Evolutionary conservation across 2,329 filamentous ascomycete species (phyloP).

Genomic region (Nigrospora oryzae): DNA sequence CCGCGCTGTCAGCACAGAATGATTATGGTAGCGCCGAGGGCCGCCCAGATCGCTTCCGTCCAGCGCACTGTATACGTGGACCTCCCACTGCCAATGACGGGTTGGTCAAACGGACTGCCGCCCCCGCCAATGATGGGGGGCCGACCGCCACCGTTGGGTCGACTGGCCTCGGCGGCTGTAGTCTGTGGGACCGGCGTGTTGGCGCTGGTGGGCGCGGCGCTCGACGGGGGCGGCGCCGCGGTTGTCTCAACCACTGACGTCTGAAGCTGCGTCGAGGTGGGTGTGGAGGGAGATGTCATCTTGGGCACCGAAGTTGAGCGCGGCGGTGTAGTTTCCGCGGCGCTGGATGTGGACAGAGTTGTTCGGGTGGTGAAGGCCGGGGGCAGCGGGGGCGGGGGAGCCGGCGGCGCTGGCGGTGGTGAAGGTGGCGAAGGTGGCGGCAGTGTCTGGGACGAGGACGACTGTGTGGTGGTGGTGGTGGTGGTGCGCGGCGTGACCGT

Average conservation of each 20-base stretch:
- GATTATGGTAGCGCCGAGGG: conserved; percentile 1
- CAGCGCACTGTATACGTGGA: not conserved
- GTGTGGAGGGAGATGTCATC: no score
- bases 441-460: not conserved
- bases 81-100: conserved; percentile 1
- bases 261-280: no score
- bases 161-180: no score
- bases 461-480: no score
- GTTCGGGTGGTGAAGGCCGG: no score
- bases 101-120: conserved; percentile 14
- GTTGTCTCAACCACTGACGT: no score
- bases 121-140: conserved; percentile 5
- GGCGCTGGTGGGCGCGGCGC: no score
- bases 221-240: no score
- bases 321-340: no score
- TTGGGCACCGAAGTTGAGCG: no score
- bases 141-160: not conserved
- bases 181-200: no score
- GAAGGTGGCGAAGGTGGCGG: not conserved
- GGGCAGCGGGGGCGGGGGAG: not conserved
- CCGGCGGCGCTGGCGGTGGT: not conserved
- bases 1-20: conserved; percentile 1
- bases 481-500: conserved; percentile 2
- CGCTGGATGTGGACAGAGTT: no score
- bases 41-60: conserved; percentile 1